These are phyloP conservation scores for Stentor roeselii DNA, from an alignment of 73 alveolate species.

Conservation along the genomic window DNA sequence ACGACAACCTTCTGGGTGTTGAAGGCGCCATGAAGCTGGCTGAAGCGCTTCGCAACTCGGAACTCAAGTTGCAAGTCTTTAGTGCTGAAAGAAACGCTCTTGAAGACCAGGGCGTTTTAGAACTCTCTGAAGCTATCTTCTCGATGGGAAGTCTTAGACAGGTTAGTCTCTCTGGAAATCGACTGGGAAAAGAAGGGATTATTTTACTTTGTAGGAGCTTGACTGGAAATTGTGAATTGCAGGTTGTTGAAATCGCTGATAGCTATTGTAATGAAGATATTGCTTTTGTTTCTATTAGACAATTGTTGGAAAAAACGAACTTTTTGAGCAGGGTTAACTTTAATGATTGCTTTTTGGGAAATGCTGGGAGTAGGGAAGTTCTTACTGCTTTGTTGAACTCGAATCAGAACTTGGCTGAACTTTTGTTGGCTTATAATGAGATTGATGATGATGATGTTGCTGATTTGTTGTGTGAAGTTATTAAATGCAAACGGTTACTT, in stretches of 20 bases:
- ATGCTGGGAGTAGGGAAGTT: background rate
- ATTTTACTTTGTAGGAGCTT: background rate
- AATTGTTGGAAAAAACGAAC: background rate
- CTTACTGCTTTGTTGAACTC: background rate
- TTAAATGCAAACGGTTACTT: background rate
- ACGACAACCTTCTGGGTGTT: background rate
- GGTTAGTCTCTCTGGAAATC: background rate
- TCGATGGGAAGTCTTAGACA: background rate
- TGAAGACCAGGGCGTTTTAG: background rate
- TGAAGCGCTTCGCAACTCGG: background rate
- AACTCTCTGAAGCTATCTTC: background rate
- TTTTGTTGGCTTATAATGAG: background rate
- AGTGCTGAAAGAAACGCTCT: background rate
- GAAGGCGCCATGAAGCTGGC: constrained; percentile 9
- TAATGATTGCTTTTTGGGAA: background rate
- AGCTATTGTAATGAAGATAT: background rate
- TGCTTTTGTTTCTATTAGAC: background rate
- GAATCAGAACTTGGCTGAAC: background rate
- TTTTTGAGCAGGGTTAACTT: background rate
- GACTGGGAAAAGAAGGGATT: background rate
- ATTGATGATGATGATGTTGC: background rate
- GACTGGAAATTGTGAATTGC: background rate
- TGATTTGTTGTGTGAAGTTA: background rate
- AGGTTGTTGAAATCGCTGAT: background rate
- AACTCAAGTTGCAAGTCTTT: background rate